Evolutionary conservation across 352 stramenopile genomes (phyloP).

Genomic region (Phytophthora megakarya): DNA sequence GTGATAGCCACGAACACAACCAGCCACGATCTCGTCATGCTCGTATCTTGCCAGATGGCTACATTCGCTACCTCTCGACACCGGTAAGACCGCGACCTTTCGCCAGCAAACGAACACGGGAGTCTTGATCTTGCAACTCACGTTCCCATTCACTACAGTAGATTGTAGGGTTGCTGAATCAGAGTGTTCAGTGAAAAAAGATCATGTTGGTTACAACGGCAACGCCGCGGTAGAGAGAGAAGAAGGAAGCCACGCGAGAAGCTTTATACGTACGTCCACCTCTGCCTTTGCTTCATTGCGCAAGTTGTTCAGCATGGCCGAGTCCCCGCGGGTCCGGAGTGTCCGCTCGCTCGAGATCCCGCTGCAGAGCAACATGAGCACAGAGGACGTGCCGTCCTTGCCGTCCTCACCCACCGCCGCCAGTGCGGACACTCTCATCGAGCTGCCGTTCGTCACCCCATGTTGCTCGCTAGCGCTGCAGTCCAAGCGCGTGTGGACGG

Average conservation of each 20-base stretch:
- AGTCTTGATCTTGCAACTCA: constrained; percentile 12
- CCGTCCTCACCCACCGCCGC: constrained; percentile 60
- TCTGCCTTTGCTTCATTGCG: constrained; percentile 22
- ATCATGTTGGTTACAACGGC: constrained; percentile 36
- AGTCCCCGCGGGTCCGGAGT: too few species aligned
- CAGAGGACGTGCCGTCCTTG: constrained; percentile 49
- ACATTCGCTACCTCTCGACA: constrained; percentile 7
- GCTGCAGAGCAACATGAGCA: constrained; percentile 58
- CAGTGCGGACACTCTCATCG: constrained; percentile 48
- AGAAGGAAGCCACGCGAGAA: constrained; percentile 17
- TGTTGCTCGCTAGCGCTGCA: constrained; percentile 68
- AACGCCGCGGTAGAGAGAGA: constrained; percentile 35
- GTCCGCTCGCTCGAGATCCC: constrained; percentile 56
- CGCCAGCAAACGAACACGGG: neutral
- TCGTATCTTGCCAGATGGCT: constrained; percentile 20
- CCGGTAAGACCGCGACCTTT: constrained; percentile 24
- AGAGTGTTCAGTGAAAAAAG: constrained; percentile 22
- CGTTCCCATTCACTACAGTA: neutral
- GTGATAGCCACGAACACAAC: neutral
- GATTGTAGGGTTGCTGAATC: constrained; percentile 9
- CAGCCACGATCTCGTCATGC: neutral
- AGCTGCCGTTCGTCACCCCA: constrained; percentile 64
- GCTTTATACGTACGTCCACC: constrained; percentile 7
- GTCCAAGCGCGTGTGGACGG: constrained; percentile 65
- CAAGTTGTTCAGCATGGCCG: constrained; percentile 18